A percentile compares a stretch with the other conserved stretches of the same genome.
Evolutionary conservation across 1,139 yeast genomes (phyloP).

Genomic region (Candida glucosophila): DNA sequence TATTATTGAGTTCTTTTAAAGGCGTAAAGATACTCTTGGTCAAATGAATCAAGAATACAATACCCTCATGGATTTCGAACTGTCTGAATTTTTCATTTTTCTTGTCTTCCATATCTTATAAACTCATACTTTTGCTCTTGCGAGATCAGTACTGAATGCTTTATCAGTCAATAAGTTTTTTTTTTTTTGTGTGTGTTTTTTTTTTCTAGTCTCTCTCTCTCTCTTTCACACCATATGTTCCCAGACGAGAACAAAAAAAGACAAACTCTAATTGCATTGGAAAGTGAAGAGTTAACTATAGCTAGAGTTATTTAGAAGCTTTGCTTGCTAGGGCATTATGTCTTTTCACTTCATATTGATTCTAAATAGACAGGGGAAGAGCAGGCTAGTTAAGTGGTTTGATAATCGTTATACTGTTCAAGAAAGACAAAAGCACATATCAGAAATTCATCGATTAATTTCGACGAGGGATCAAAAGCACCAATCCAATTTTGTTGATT

Average conservation of each 20-base stretch:
- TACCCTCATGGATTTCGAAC: conserved; percentile 55
- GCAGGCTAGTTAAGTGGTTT: conserved; percentile 81
- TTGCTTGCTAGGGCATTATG: no score
- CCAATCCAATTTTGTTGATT: conserved; percentile 75
- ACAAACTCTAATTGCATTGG: no score
- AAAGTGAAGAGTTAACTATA: no score
- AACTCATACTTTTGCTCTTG: background rate
- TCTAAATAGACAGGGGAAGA: conserved; percentile 88
- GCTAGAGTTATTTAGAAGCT: no score
- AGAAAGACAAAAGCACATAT: conserved; percentile 49
- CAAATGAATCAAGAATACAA: conserved; percentile 53
- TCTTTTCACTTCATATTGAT: conserved; percentile 71
- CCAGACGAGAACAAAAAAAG: no score
- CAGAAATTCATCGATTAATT: conserved; percentile 73
- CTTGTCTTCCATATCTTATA: conserved; percentile 2
- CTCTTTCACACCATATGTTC: no score
- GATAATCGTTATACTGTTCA: conserved; percentile 23
- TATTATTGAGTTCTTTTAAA: conserved; percentile 22
- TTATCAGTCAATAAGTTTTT: background rate
- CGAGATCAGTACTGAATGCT: background rate
- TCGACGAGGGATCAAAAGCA: conserved; percentile 77
- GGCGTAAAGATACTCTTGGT: conserved; percentile 40
- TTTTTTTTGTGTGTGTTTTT: background rate
- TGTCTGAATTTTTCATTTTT: conserved; percentile 15
- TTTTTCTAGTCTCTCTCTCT: no score